These are phyloP conservation scores for Immersiella caudata DNA, from an alignment of 495 filamentous ascomycete genomes.

Conservation along the genomic window DNA sequence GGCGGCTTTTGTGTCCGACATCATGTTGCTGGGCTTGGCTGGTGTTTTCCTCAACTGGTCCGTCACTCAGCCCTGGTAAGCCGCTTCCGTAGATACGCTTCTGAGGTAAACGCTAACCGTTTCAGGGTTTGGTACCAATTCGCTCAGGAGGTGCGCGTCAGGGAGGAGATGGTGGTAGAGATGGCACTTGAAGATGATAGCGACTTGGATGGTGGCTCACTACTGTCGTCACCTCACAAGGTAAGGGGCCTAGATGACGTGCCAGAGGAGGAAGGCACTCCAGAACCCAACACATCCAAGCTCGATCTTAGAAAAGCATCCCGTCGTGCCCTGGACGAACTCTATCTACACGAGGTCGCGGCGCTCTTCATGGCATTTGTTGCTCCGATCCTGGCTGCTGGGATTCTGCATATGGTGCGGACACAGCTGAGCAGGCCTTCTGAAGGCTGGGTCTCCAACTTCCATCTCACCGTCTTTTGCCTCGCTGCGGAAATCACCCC, in stretches of 20 bases:
- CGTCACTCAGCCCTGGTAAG: slow-evolving; percentile 83
- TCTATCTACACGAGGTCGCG: slow-evolving; percentile 71
- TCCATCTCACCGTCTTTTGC: slow-evolving; percentile 92
- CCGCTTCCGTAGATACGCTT: neutral
- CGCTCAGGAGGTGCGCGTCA: slow-evolving; percentile 63
- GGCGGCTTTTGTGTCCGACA: slow-evolving; percentile 77
- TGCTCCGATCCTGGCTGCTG: slow-evolving; percentile 75
- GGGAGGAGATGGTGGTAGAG: slow-evolving; percentile 50
- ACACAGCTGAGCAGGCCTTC: slow-evolving; percentile 77
- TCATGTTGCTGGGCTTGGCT: slow-evolving; percentile 75
- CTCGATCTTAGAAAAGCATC: slow-evolving; percentile 16
- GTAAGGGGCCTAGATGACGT: slow-evolving; percentile 42
- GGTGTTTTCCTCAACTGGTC: slow-evolving; percentile 94
- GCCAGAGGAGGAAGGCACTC: slow-evolving; percentile 39
- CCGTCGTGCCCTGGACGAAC: slow-evolving; percentile 57
- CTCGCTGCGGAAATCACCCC: slow-evolving; percentile 86
- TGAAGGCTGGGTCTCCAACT: slow-evolving; percentile 85
- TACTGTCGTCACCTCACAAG: slow-evolving; percentile 25
- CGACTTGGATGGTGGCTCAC: slow-evolving; percentile 28
- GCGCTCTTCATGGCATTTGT: slow-evolving; percentile 80
- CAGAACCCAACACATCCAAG: neutral
- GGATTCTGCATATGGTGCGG: slow-evolving; percentile 75
- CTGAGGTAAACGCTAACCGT: slow-evolving; percentile 15
- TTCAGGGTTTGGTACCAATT: slow-evolving; percentile 86
- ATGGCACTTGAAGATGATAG: slow-evolving; percentile 50